phyloP scores from a whole-genome alignment of 768 basidiomycete species.

The Saitozyma podzolica region DNA sequence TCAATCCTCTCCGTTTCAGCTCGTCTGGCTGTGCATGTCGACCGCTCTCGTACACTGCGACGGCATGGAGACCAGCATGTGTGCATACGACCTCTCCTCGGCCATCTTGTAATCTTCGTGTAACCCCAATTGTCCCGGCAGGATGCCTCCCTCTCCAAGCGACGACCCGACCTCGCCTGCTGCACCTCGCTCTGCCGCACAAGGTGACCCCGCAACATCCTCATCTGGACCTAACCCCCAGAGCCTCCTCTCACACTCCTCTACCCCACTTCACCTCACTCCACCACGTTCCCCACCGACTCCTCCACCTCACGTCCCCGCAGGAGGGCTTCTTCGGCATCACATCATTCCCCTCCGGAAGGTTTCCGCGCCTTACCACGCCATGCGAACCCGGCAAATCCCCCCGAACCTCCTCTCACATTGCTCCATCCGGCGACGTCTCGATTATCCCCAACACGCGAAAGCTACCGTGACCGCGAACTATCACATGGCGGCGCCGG shows the following conservation, averaged over 20 bases:
- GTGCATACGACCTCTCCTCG: too few relatives aligned
- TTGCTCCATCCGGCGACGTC: constrained; percentile 26
- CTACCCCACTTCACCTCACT: constrained; percentile 5
- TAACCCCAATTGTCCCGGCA: too few relatives aligned
- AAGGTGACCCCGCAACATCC: constrained; percentile 3
- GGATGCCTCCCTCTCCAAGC: too few relatives aligned
- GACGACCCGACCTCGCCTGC: too few relatives aligned
- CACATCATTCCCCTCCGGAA: too few relatives aligned
- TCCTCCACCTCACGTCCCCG: constrained; percentile 3
- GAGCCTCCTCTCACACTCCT: constrained; percentile 28
- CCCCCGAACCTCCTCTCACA: constrained; percentile 34
- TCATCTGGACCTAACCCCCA: constrained; percentile 16
- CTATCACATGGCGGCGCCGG: background rate
- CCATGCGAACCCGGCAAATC: constrained; percentile 20
- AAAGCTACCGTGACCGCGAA: background rate
- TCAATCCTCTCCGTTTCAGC: too few relatives aligned
- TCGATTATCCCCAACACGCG: background rate
- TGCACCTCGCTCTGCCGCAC: constrained; percentile 13
- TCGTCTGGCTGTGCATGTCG: too few relatives aligned
- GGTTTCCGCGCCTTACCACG: background rate
- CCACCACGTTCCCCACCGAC: constrained; percentile 7
- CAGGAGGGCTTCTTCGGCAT: too few relatives aligned
- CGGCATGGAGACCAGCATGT: too few relatives aligned
- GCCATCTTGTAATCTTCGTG: too few relatives aligned
- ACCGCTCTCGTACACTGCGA: too few relatives aligned